Percentiles rank a stretch among this genome's conserved stretches.
phyloP scores from a whole-genome alignment of 164 flowering plant genomes.

The Cinnamomum chago region DNA sequence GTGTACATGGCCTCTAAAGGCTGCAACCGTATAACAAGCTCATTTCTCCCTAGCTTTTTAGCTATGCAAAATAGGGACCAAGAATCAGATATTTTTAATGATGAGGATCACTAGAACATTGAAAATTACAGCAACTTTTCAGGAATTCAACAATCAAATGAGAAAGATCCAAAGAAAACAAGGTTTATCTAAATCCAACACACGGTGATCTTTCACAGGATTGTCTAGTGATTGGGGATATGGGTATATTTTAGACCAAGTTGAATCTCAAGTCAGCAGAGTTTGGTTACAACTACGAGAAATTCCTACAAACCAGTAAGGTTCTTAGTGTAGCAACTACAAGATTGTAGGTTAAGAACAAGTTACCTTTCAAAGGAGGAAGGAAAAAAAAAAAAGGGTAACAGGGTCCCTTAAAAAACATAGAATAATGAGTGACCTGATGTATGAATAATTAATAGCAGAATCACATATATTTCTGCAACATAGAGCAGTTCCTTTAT shows the following conservation, averaged over 20 bases:
- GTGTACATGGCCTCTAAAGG: conserved; percentile 95
- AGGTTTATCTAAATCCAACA: neutral
- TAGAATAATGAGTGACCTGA: no score
- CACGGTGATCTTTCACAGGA: neutral
- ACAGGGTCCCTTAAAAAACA: no score
- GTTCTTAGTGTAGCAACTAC: no score
- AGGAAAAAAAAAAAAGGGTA: no score
- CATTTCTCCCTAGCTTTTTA: conserved; percentile 88
- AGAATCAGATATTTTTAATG: neutral
- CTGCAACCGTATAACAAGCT: conserved; percentile 89
- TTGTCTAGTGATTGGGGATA: neutral
- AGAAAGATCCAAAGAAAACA: neutral
- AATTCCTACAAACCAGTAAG: no score
- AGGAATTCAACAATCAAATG: neutral
- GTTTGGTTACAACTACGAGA: no score
- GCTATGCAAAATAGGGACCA: conserved; percentile 30
- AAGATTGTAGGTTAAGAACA: no score
- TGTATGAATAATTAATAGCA: no score
- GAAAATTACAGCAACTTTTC: neutral
- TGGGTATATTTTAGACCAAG: neutral
- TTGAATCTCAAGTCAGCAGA: neutral
- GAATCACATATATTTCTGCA: no score
- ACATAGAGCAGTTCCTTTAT: no score
- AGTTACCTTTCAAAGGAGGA: no score
- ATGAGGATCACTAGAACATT: neutral